Percentiles rank a stretch among this genome's conserved stretches.
Evolutionary conservation across 371 early-diverging fungal genomes (phyloP).

Genomic region (Apophysomyces sp.): DNA sequence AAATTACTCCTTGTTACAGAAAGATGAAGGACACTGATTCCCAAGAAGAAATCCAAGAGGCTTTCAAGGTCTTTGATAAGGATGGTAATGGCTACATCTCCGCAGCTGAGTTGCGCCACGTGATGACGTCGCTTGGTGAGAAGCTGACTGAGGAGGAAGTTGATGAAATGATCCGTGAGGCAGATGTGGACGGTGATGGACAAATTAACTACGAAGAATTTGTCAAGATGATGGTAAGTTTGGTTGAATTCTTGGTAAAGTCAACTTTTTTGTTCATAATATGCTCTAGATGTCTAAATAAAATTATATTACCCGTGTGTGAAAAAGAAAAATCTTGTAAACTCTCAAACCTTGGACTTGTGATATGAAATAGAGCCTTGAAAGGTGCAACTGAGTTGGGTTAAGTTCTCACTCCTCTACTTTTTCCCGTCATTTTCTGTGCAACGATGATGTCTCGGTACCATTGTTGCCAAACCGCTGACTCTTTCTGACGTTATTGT

Average conservation of each 20-base stretch:
- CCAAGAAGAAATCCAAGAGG: conserved; percentile 55
- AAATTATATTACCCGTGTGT: not conserved
- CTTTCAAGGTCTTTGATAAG: conserved; percentile 60
- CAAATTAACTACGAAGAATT: conserved; percentile 93
- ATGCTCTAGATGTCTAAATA: not conserved
- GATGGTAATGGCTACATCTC: conserved; percentile 57
- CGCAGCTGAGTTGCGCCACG: conserved; percentile 52
- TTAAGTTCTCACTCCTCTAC: not conserved
- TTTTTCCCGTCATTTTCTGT: not conserved
- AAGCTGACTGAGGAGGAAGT: conserved; percentile 82
- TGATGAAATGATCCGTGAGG: conserved; percentile 85
- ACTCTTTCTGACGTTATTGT: not conserved
- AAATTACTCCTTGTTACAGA: conserved; percentile 16
- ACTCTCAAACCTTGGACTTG: too few relatives aligned
- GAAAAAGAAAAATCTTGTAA: too few relatives aligned
- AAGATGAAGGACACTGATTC: conserved; percentile 52
- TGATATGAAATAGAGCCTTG: too few relatives aligned
- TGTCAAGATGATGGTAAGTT: conserved; percentile 83
- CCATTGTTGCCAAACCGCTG: not conserved
- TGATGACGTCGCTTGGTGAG: conserved; percentile 60
- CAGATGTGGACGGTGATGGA: conserved; percentile 86
- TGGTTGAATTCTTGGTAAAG: not conserved
- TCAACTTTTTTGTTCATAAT: not conserved
- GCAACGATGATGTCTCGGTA: not conserved
- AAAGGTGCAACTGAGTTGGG: not conserved